Conservation (phyloP, 148 eudicot genomes). For the Salicornia ramosissima region DNA sequence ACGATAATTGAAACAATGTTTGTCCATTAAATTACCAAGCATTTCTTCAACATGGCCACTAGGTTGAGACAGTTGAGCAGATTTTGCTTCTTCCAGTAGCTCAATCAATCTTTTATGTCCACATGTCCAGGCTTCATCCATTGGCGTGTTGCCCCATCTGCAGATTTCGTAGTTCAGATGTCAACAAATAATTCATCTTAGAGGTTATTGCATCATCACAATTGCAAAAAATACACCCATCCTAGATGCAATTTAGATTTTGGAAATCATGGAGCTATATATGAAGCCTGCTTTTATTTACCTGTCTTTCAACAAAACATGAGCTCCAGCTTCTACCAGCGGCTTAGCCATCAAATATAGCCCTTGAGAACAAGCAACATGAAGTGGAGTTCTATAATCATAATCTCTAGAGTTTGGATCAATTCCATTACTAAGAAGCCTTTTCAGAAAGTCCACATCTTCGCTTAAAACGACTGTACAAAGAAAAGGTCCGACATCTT, state of each 20-base stretch:
- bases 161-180: conserved; percentile 16
- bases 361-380: conserved; percentile 77
- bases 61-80: conserved; percentile 38
- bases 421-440: conserved; percentile 57
- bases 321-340: conserved; percentile 77
- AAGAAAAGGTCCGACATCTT: conserved; percentile 61
- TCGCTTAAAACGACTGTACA: conserved; percentile 62
- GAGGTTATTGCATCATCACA: neutral
- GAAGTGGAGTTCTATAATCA: conserved; percentile 81
- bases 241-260: neutral
- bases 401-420: conserved; percentile 72
- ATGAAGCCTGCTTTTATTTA: conserved; percentile 27
- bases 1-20: neutral
- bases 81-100: conserved; percentile 64
- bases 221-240: neutral
- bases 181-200: neutral
- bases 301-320: conserved; percentile 72
- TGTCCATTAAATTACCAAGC: conserved; percentile 37
- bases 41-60: conserved; percentile 28
- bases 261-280: neutral
- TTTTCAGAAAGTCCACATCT: conserved; percentile 48
- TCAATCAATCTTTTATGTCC: conserved; percentile 60
- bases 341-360: conserved; percentile 61
- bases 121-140: conserved; percentile 50
- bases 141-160: conserved; percentile 74